phyloP scores from a whole-genome alignment of 345 rosid genomes.

The Aurinia saxatilis region DNA sequence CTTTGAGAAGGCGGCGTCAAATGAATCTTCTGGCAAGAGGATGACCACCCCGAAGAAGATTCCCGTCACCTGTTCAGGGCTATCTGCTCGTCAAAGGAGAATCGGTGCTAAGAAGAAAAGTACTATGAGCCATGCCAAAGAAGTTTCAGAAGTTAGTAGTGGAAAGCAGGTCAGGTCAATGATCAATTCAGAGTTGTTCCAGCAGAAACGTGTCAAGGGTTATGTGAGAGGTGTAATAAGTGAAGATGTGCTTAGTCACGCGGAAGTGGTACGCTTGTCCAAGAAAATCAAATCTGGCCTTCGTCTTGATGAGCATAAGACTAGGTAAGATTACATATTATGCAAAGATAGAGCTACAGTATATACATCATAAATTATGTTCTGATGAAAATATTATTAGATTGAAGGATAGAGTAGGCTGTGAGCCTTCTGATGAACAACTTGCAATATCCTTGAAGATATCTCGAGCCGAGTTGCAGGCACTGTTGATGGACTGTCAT shows the following conservation, averaged over 20 bases:
- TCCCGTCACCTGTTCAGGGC: slow-evolving; percentile 59
- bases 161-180: slow-evolving; percentile 37
- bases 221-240: slow-evolving; percentile 73
- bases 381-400: slow-evolving; percentile 34
- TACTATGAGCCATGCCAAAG: slow-evolving; percentile 27
- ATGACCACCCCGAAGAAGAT: slow-evolving; percentile 32
- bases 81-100: slow-evolving; percentile 80
- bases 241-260: slow-evolving; percentile 69
- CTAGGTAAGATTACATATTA: slow-evolving; percentile 40
- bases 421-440: slow-evolving; percentile 82
- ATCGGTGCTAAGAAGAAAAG: slow-evolving; percentile 40
- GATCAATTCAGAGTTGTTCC: slow-evolving; percentile 52
- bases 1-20: slow-evolving; percentile 37
- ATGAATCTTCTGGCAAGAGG: slow-evolving; percentile 31
- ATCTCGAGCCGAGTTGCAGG: slow-evolving; percentile 63
- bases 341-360: background rate
- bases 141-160: slow-evolving; percentile 21
- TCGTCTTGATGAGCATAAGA: slow-evolving; percentile 66
- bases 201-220: slow-evolving; percentile 51
- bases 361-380: background rate
- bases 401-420: slow-evolving; percentile 73
- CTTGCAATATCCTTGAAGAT: slow-evolving; percentile 74
- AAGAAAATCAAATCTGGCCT: slow-evolving; percentile 71
- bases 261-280: slow-evolving; percentile 75
- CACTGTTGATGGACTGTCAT: slow-evolving; percentile 58